These are phyloP conservation scores for Viridothelium virens DNA, from an alignment of 495 filamentous ascomycete species.

Conservation along the genomic window DNA sequence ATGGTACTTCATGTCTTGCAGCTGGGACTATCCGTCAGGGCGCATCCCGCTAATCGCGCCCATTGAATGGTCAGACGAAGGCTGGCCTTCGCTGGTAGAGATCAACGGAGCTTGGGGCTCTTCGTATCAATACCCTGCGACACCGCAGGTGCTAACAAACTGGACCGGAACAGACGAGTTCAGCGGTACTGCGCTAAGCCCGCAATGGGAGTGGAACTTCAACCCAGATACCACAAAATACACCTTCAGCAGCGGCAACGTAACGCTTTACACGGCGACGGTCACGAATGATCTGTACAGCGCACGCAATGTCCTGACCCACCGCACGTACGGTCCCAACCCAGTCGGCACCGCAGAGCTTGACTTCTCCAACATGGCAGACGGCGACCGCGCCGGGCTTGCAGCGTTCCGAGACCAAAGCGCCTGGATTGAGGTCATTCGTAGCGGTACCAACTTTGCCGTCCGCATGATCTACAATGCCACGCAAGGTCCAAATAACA, in stretches of 20 bases:
- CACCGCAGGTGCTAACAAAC: conserved; percentile 21
- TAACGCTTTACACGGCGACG: conserved; percentile 44
- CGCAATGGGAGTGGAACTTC: conserved; percentile 57
- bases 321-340: conserved; percentile 44
- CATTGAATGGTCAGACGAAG: conserved; percentile 42
- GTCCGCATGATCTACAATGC: conserved; percentile 31
- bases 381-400: conserved; percentile 47
- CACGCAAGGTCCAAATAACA: conserved; percentile 20
- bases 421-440: conserved; percentile 46
- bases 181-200: conserved; percentile 31
- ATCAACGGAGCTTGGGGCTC: conserved; percentile 39
- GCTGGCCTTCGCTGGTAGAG: conserved; percentile 40
- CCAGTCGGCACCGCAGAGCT: conserved; percentile 42
- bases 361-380: conserved; percentile 40
- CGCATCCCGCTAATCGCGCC: conserved; percentile 53
- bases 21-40: conserved; percentile 43
- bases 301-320: conserved; percentile 51
- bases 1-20: conserved; percentile 50
- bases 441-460: conserved; percentile 22
- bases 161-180: conserved; percentile 41
- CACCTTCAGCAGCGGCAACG: conserved; percentile 24
- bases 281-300: conserved; percentile 47
- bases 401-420: conserved; percentile 45
- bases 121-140: conserved; percentile 40
- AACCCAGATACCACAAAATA: conserved; percentile 43